A percentile compares a stretch with the other conserved stretches of the same genome.
Conservation (phyloP, 2,329 filamentous ascomycete species). For the Botrytis cinerea region DNA sequence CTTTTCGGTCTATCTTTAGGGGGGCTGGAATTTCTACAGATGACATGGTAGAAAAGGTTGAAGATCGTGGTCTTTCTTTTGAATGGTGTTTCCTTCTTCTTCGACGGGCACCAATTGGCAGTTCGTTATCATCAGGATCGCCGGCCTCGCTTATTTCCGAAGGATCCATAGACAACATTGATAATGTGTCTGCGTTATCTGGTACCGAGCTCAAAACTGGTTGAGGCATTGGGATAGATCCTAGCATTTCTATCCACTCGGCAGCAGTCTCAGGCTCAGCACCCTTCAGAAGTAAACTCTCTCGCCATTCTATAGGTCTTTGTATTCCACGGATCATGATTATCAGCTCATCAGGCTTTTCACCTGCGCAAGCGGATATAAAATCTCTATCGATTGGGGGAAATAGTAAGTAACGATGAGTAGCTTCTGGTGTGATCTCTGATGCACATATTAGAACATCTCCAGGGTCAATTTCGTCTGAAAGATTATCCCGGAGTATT, state of each 20-base stretch:
- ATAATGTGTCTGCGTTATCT: slow-evolving; percentile 27
- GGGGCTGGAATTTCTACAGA: slow-evolving; percentile 6
- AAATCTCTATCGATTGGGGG: slow-evolving; percentile 75
- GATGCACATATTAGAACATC: slow-evolving; percentile 87
- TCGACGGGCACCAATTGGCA: slow-evolving; percentile 40
- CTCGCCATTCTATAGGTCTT: slow-evolving; percentile 73
- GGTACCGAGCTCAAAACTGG: slow-evolving; percentile 25
- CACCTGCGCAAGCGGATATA: slow-evolving; percentile 79
- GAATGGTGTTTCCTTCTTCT: slow-evolving; percentile 28
- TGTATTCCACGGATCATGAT: slow-evolving; percentile 80
- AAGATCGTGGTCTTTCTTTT: slow-evolving; percentile 24
- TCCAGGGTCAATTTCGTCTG: slow-evolving; percentile 66
- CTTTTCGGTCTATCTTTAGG: slow-evolving; percentile 13
- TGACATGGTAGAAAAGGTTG: slow-evolving; percentile 17
- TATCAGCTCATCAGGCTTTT: slow-evolving; percentile 69
- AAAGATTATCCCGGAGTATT: slow-evolving; percentile 77
- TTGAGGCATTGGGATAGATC: slow-evolving; percentile 63
- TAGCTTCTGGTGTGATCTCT: slow-evolving; percentile 74
- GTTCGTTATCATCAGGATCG: slow-evolving; percentile 32
- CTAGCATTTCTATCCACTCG: slow-evolving; percentile 81
- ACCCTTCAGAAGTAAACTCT: slow-evolving; percentile 75
- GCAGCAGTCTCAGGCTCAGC: slow-evolving; percentile 60
- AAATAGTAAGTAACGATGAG: slow-evolving; percentile 80
- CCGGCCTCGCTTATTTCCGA: slow-evolving; percentile 13
- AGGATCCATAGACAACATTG: slow-evolving; percentile 19